phyloP scores from a whole-genome alignment of 2,329 filamentous ascomycete species.

The Ophiostoma ulmi region DNA sequence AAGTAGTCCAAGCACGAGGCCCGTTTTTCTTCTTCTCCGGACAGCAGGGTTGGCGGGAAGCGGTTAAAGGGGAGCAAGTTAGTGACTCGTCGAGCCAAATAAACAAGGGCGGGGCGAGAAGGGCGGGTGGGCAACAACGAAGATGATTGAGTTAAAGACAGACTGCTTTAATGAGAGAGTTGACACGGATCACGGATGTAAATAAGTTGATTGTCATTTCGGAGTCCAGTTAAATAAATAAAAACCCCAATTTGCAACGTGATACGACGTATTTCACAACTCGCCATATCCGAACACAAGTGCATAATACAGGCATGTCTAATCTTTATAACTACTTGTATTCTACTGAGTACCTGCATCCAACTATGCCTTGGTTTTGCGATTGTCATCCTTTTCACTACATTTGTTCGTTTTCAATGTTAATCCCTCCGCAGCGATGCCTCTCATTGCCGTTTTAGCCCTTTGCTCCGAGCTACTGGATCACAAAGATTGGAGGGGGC shows the following conservation, averaged over 20 bases:
- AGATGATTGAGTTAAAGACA: neutral
- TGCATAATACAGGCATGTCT: neutral
- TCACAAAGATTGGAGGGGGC: constrained; percentile 20
- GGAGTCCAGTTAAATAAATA: neutral
- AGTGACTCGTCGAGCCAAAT: neutral
- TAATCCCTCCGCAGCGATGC: constrained; percentile 3
- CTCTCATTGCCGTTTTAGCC: constrained; percentile 8
- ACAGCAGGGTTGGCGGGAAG: constrained; percentile 21
- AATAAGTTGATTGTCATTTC: neutral
- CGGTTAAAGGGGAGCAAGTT: constrained; percentile 19
- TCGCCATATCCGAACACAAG: neutral
- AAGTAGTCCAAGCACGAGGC: neutral
- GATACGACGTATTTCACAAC: neutral
- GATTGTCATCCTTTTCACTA: constrained; percentile 7
- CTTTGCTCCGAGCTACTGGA: constrained; percentile 12
- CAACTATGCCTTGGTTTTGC: neutral
- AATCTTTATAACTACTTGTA: neutral
- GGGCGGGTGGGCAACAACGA: neutral
- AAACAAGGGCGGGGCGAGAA: neutral
- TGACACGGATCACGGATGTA: neutral
- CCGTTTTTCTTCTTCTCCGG: constrained; percentile 17
- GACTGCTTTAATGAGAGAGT: neutral
- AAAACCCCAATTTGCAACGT: neutral
- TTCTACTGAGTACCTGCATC: neutral
- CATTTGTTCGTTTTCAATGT: neutral